Base-by-base conservation (phyloP, 768 basidiomycete genomes). In the Agaricus blazei region DNA sequence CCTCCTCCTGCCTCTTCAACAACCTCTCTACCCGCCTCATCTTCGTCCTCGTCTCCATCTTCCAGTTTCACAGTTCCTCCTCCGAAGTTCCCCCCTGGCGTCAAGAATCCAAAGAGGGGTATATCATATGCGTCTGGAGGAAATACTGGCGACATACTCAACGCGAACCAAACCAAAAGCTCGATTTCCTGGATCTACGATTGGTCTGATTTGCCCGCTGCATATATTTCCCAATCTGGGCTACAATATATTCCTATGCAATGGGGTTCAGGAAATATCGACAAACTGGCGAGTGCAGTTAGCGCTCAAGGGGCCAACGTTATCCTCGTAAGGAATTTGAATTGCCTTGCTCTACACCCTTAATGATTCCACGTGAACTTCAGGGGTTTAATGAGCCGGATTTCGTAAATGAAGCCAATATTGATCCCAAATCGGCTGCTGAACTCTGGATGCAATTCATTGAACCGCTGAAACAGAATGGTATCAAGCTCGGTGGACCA, bases 371-470 rank as follows among this genome's bases (percentile, higher is more conserved):
- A 79, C 77, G 29, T 9, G 29, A 19, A 71, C 59, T 51, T 19
- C 38, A 78, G 75, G 64, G 62, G 3, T 72, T 73, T 66, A 72
- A 71, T 52, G 70, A 72, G 48, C 89, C 89, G 4, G 85, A 93
- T 58, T 76, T 82, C 57, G 62, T 62, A 47, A 58, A 72, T 36
- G 72, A 81, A 59, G 72, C 79, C 19, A 77, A 81, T 47, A 74
- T 81, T 42, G 63, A 70, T 29, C 72, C 78, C 5, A 64, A 64
- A 9, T 68, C 72, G 23, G 79, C 78, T 42, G 78, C 81, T 1
- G 65, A 72, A n/a, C 65, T 83, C 8, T 87, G 85, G 85, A 77
- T 73, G 65, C 70, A 76, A 58, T 75, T 78, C 57, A 68, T 85
- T 27, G 72, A 86, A 57, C 84, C 84, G 0, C 63, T 86, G 49